Base-by-base conservation (phyloP, 768 basidiomycete genomes). In the Amanita rubescens region DNA sequence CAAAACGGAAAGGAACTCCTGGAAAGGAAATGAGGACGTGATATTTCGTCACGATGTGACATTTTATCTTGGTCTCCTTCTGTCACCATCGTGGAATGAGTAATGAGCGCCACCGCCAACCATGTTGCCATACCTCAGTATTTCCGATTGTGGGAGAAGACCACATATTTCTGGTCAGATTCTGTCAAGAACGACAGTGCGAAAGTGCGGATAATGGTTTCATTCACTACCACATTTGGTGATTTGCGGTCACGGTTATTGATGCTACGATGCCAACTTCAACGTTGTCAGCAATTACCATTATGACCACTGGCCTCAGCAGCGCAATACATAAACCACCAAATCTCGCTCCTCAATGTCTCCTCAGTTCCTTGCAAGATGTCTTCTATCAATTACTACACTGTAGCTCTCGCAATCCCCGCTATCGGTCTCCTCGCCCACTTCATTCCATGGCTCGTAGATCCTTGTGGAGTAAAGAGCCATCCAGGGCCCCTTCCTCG, bases 401-500 rank as follows among this genome's bases (percentile, higher is more conserved):
- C 65, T 1, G 15, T 69, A 5, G 63, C 62, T 15, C 24, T 67
- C 50, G 44, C 65, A 15, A 46, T 71, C 1, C 66, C 67, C 7
- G 59, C 61, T 1, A 49, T 62, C n/a, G 51, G 75, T 55, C 17
- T 74, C 32, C 59, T 74, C 20, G 63, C 61, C 15, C 77, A 78
- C 43, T 24, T 77, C 41, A 52, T 74, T 7, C 72, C 76, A 9
- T 91, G 80, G 65, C 54, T 88, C 14, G 53, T 73, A 27, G 84
- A 90, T 58, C 66, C 79, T 0, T 72, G 81, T 63, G 67, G 72
- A n/a, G 76, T 89, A 34, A 79, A 82, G 33, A 63, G 65, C 24
- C 77, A 79, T 56, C 83, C 83, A n/a, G 15, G 89, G 87, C 0
- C 89, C 89, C 0, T 73, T 78, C 53, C 61, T 84, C 7, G 90